These are phyloP conservation scores for Blakeslea trispora DNA, from an alignment of 371 early-diverging fungal genomes.

Conservation along the genomic window DNA sequence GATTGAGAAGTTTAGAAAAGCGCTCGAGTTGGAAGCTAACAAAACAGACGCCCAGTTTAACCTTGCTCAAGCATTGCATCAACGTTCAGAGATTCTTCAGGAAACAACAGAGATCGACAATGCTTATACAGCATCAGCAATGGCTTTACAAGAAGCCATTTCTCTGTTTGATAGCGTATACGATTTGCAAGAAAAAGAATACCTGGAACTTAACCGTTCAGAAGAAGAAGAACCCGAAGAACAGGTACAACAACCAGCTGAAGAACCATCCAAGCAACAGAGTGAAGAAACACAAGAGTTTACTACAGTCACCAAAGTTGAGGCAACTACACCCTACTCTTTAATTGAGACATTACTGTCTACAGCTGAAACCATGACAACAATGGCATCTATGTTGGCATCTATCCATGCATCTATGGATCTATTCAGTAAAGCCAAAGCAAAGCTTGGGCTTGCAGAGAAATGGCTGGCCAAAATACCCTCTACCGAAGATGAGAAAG, in stretches of 20 bases:
- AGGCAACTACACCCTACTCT: constrained; percentile 44
- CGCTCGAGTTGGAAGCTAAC: constrained; percentile 47
- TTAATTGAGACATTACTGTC: constrained; percentile 46
- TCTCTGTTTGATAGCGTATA: constrained; percentile 53
- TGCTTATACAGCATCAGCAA: constrained; percentile 49
- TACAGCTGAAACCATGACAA: constrained; percentile 44
- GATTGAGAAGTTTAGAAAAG: constrained; percentile 57
- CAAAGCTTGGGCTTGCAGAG: constrained; percentile 40
- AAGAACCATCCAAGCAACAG: constrained; percentile 7
- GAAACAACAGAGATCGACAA: constrained; percentile 58
- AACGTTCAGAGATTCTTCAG: constrained; percentile 62
- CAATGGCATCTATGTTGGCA: constrained; percentile 53
- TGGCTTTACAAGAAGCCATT: constrained; percentile 59
- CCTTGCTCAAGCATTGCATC: constrained; percentile 68
- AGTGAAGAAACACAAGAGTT: constrained; percentile 5
- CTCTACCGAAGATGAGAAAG: constrained; percentile 27
- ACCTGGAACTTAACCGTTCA: constrained; percentile 10
- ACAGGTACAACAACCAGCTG: not conserved
- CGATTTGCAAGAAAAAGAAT: constrained; percentile 47
- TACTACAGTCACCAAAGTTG: constrained; percentile 44
- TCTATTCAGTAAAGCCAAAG: constrained; percentile 39
- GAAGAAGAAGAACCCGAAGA: constrained; percentile 3
- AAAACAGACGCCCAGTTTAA: constrained; percentile 73
- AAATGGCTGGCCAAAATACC: constrained; percentile 36
- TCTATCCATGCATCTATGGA: constrained; percentile 38